Conservation (phyloP, 768 basidiomycete species). For the Collybiopsis luxurians region DNA sequence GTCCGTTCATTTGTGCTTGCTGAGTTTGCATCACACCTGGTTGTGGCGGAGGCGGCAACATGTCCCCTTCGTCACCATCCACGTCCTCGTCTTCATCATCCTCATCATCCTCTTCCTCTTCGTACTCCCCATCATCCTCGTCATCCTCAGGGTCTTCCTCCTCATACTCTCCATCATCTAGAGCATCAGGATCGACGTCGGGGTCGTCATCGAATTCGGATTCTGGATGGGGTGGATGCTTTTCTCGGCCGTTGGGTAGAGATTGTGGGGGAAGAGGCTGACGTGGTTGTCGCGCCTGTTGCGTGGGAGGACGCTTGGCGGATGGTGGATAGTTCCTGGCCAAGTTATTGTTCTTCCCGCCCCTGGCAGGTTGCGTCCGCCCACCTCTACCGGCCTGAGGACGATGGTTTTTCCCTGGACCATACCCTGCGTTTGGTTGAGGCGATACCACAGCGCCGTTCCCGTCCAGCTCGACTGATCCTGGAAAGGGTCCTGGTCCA, state of each 20-base stretch:
- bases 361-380: not conserved
- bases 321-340: too few species aligned
- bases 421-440: conserved; percentile 10
- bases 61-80: conserved; percentile 60
- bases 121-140: conserved; percentile 54
- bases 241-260: conserved; percentile 13
- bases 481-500: conserved; percentile 97
- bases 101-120: conserved; percentile 59
- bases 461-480: conserved; percentile 95
- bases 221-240: conserved; percentile 35
- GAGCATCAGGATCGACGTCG: not conserved
- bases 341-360: not conserved
- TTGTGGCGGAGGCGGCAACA: conserved; percentile 24
- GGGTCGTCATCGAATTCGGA: conserved; percentile 36
- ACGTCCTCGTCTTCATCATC: conserved; percentile 65
- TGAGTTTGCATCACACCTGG: not conserved
- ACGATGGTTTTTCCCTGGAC: not conserved
- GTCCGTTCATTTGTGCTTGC: not conserved
- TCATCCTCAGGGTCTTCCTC: conserved; percentile 61
- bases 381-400: not conserved
- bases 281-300: not conserved
- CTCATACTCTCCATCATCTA: conserved; percentile 45
- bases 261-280: conserved; percentile 4
- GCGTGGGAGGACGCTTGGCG: too few species aligned
- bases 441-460: conserved; percentile 66